These are phyloP conservation scores for Prunus fruticosa DNA, from an alignment of 306 rosid genomes.

Conservation along the genomic window DNA sequence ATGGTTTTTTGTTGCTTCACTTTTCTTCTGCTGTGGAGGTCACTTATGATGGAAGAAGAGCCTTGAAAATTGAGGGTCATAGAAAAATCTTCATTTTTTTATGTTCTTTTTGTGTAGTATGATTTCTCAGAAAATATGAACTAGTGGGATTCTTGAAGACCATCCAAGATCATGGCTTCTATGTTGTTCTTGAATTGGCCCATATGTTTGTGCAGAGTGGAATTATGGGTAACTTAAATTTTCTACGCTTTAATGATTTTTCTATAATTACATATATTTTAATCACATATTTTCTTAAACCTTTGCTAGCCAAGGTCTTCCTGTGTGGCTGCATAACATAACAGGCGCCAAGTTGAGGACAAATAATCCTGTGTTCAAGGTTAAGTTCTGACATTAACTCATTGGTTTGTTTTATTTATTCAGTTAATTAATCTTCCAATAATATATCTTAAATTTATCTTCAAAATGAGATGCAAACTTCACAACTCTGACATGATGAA, in stretches of 20 bases:
- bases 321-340: slow-evolving; percentile 45
- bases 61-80: neutral
- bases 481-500: slow-evolving; percentile 16
- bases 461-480: slow-evolving; percentile 25
- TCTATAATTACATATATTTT: neutral
- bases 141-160: slow-evolving; percentile 31
- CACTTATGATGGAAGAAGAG: slow-evolving; percentile 26
- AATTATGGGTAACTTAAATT: slow-evolving; percentile 38
- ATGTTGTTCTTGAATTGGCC: slow-evolving; percentile 45
- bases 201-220: slow-evolving; percentile 49
- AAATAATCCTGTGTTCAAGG: slow-evolving; percentile 21
- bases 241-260: neutral
- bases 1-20: neutral
- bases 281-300: neutral
- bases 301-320: slow-evolving; percentile 32
- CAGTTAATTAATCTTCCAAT: neutral
- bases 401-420: neutral
- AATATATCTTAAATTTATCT: neutral
- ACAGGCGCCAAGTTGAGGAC: slow-evolving; percentile 39
- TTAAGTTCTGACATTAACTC: neutral
- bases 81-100: slow-evolving; percentile 5
- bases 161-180: slow-evolving; percentile 28
- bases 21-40: neutral
- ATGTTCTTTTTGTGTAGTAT: slow-evolving; percentile 12
- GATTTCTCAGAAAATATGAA: slow-evolving; percentile 33